phyloP scores from a whole-genome alignment of 257 asterid genomes.

The Paulownia fortunei region DNA sequence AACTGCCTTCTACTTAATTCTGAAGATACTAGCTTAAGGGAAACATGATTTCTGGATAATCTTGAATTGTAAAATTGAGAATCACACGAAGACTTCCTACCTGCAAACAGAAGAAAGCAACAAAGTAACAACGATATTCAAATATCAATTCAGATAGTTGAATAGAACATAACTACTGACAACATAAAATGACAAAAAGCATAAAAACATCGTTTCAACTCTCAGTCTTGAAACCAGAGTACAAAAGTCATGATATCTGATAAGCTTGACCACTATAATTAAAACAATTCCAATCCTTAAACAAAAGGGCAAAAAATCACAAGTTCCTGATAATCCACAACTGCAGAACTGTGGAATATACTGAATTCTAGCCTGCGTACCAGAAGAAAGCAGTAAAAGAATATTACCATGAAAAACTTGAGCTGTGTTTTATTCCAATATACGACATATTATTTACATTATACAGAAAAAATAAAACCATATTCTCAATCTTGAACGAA shows the following conservation, averaged over 20 bases:
- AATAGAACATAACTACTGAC: not conserved
- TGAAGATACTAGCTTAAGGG: slow-evolving; percentile 34
- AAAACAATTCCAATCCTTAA: not conserved
- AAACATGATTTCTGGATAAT: slow-evolving; percentile 34
- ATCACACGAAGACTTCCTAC: slow-evolving; percentile 33
- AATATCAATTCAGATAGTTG: not conserved
- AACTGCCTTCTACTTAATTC: slow-evolving; percentile 39
- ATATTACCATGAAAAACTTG: not conserved
- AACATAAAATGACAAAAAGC: not conserved
- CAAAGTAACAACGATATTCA: not conserved
- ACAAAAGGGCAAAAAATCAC: not conserved
- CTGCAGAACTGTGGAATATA: not conserved
- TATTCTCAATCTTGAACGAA: not conserved
- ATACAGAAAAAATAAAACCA: not conserved
- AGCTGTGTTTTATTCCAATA: not conserved
- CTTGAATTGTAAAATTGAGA: slow-evolving; percentile 30
- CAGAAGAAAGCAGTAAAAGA: not conserved
- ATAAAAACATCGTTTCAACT: not conserved
- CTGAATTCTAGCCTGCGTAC: not conserved
- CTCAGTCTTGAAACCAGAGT: not conserved
- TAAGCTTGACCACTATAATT: not conserved
- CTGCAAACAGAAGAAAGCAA: slow-evolving; percentile 43
- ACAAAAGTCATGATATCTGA: not conserved
- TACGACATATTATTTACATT: not conserved
- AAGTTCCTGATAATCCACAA: not conserved